Conservation (phyloP, 495 filamentous ascomycete species). For the Lineolata rhizophorae region DNA sequence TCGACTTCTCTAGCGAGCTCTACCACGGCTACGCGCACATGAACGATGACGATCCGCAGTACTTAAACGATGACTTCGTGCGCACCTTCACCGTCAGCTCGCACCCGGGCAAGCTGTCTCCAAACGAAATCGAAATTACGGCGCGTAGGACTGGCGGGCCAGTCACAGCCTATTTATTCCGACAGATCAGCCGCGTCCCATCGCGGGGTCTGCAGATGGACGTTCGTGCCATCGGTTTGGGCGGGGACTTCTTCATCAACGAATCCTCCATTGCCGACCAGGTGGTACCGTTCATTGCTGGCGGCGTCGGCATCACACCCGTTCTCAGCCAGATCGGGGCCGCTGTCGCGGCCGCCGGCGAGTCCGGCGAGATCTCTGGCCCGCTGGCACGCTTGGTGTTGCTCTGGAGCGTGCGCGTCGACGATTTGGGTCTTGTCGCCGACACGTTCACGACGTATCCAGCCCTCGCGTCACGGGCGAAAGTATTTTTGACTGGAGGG, state of each 20-base stretch:
- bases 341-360: too few species aligned
- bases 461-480: conserved; percentile 27
- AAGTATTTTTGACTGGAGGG: conserved; percentile 36
- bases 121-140: conserved; percentile 43
- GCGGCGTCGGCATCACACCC: conserved; percentile 65
- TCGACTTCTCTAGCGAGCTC: conserved; percentile 45
- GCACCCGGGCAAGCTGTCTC: conserved; percentile 20
- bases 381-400: conserved; percentile 22
- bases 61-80: conserved; percentile 63
- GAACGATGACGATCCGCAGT: conserved; percentile 53
- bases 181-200: conserved; percentile 32
- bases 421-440: conserved; percentile 37
- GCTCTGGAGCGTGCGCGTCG: conserved; percentile 41
- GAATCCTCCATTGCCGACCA: conserved; percentile 17
- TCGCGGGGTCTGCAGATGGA: conserved; percentile 10
- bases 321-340: conserved; percentile 37
- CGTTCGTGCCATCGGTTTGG: conserved; percentile 21
- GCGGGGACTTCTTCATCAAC: conserved; percentile 39
- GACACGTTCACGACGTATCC: conserved; percentile 33
- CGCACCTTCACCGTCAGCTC: conserved; percentile 62
- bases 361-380: too few species aligned
- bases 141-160: conserved; percentile 36
- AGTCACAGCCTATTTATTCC: conserved; percentile 41
- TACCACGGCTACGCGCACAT: conserved; percentile 59
- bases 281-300: conserved; percentile 37